A percentile compares a stretch with the other conserved stretches of the same genome.
These are phyloP conservation scores for Saturnispora serradocipensis DNA, from an alignment of 805 yeast species.

Conservation along the genomic window DNA sequence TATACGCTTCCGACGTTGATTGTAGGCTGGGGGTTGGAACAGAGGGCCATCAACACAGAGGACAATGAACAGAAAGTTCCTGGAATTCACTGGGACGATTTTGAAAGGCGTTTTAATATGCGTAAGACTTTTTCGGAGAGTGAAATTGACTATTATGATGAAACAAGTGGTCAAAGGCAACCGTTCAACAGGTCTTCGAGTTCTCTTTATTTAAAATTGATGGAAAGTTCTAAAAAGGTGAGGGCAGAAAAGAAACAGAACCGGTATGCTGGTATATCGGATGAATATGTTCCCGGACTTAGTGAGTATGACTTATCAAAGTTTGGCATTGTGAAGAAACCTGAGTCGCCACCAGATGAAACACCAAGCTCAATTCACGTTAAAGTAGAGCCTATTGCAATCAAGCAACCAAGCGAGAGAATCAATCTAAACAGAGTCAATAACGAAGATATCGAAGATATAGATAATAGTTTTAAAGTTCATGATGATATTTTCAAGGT, in stretches of 20 bases:
- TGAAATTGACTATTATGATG: conserved; percentile 52
- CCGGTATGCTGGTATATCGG: conserved; percentile 44
- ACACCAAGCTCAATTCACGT: conserved; percentile 15
- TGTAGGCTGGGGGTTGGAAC: background rate
- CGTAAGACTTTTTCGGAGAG: conserved; percentile 57
- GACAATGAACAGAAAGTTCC: conserved; percentile 27
- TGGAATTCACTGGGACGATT: conserved; percentile 17
- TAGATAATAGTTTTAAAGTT: conserved; percentile 9
- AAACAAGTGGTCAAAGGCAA: conserved; percentile 22
- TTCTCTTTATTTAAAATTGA: background rate
- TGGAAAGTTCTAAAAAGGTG: background rate
- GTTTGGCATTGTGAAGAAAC: conserved; percentile 15
- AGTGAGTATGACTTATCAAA: conserved; percentile 25
- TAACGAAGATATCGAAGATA: background rate
- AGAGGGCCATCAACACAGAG: conserved; percentile 18
- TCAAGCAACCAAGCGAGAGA: conserved; percentile 5
- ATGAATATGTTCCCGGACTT: conserved; percentile 69
- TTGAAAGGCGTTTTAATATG: conserved; percentile 19
- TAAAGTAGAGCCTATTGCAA: conserved; percentile 24
- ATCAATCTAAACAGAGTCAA: background rate
- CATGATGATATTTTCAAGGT: conserved; percentile 16
- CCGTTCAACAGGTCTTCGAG: conserved; percentile 3
- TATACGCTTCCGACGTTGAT: conserved; percentile 5
- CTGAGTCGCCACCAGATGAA: conserved; percentile 1
- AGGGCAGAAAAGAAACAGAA: background rate